These are phyloP conservation scores for Raffaelea deltoideospora DNA, from an alignment of 2,329 filamentous ascomycete genomes.

Conservation along the genomic window DNA sequence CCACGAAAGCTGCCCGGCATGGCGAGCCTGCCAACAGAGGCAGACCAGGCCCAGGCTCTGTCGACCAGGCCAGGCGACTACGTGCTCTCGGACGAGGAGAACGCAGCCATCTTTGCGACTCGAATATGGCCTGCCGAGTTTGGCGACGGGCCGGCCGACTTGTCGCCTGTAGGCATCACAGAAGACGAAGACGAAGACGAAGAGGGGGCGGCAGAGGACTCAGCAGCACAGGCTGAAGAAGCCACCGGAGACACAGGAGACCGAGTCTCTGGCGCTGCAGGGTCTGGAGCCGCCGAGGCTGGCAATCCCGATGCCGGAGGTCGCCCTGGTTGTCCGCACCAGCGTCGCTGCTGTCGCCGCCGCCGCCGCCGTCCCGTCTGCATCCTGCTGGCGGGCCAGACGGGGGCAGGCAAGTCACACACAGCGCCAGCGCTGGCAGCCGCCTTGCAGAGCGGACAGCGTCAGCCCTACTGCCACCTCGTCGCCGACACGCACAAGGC, in stretches of 20 bases:
- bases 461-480: constrained; percentile 20
- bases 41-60: too few relatives aligned
- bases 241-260: too few relatives aligned
- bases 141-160: background rate
- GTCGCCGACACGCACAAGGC: constrained; percentile 34
- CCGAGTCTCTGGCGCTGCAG: background rate
- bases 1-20: too few relatives aligned
- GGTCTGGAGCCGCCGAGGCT: background rate
- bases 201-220: too few relatives aligned
- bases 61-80: constrained; percentile 9
- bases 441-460: constrained; percentile 13
- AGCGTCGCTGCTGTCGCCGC: too few relatives aligned
- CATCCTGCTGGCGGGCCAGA: constrained; percentile 28
- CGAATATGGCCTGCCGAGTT: constrained; percentile 11
- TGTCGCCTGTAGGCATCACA: too few relatives aligned
- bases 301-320: too few relatives aligned
- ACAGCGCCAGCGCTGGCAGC: constrained; percentile 22
- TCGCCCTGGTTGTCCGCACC: too few relatives aligned
- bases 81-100: constrained; percentile 14
- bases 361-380: constrained; percentile 17
- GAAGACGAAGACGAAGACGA: too few relatives aligned
- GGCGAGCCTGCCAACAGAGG: too few relatives aligned
- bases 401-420: constrained; percentile 32
- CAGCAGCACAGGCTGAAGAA: too few relatives aligned
- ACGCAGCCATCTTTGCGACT: constrained; percentile 13